Evolutionary conservation across 2,329 filamentous ascomycete species (phyloP).

Genomic region (Leptographium flavum): DNA sequence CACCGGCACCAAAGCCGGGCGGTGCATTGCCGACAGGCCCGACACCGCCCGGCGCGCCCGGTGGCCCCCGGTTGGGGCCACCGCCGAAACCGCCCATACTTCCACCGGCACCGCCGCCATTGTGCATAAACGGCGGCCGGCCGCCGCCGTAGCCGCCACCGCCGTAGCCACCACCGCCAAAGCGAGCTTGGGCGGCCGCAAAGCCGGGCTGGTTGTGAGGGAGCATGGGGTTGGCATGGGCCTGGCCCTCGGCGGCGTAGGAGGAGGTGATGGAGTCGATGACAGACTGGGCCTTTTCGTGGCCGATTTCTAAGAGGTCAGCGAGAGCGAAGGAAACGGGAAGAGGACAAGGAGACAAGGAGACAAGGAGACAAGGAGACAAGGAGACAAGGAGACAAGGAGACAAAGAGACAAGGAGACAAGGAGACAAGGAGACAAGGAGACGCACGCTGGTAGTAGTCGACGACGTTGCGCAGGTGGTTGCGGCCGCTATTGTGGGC

Average conservation of each 20-base stretch:
- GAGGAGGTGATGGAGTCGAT: conserved; percentile 96
- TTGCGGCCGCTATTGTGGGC: conserved; percentile 95
- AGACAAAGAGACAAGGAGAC: neutral
- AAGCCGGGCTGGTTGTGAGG: conserved; percentile 49
- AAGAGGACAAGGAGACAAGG: neutral
- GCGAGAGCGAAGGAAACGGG: neutral
- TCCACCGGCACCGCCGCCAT: too few species aligned
- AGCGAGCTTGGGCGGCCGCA: conserved; percentile 14
- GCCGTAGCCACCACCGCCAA: conserved; percentile 21
- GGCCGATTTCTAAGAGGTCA: conserved; percentile 75
- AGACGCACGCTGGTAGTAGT: conserved; percentile 83
- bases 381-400: neutral
- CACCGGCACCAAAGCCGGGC: neutral
- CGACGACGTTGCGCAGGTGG: conserved; percentile 91
- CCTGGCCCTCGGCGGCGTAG: conserved; percentile 82
- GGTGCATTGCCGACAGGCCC: conserved; percentile 7
- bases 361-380: conserved; percentile 13
- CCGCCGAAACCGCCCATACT: neutral
- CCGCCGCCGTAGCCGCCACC: conserved; percentile 17
- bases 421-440: neutral
- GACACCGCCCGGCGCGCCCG: conserved; percentile 16
- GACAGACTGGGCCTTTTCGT: conserved; percentile 95
- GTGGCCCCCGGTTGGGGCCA: neutral
- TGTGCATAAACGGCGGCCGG: conserved; percentile 5
- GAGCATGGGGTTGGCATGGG: conserved; percentile 72